phyloP scores from a whole-genome alignment of 2,329 filamentous ascomycete species.

The Endothia cerciana region DNA sequence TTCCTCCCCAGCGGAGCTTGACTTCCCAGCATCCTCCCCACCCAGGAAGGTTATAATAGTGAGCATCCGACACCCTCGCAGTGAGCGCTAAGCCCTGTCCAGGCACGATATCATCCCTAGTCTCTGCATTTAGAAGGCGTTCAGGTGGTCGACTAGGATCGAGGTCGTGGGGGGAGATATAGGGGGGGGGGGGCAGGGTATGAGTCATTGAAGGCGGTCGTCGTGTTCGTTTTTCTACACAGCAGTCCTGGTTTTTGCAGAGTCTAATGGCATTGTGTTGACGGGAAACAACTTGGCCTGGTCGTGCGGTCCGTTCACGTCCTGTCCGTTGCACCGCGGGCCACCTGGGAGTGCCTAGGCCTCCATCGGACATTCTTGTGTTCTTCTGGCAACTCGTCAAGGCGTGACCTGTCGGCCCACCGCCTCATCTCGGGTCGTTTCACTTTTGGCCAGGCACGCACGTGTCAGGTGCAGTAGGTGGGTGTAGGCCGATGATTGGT shows the following conservation, averaged over 20 bases:
- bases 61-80: not conserved
- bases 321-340: too few species aligned
- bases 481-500: too few species aligned
- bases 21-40: not conserved
- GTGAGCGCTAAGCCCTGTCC: not conserved
- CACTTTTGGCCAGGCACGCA: not conserved
- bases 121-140: slow-evolving; percentile 27
- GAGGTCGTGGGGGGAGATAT: not conserved
- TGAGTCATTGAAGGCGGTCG: not conserved
- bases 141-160: slow-evolving; percentile 14
- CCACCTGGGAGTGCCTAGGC: too few species aligned
- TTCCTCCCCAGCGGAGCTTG: not conserved
- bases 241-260: not conserved
- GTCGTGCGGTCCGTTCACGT: too few species aligned
- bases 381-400: too few species aligned
- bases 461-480: not conserved
- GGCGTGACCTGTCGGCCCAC: too few species aligned
- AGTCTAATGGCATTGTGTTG: not conserved
- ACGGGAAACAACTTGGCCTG: not conserved
- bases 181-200: not conserved
- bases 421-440: not conserved
- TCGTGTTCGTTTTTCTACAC: not conserved
- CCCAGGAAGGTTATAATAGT: not conserved
- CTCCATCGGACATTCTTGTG: too few species aligned
- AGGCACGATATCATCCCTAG: not conserved